Evolutionary conservation across 441 rosid species (phyloP), one percentile per base, ranked within the genome.

Genomic region (Arabidopsis hybrid): DNA sequence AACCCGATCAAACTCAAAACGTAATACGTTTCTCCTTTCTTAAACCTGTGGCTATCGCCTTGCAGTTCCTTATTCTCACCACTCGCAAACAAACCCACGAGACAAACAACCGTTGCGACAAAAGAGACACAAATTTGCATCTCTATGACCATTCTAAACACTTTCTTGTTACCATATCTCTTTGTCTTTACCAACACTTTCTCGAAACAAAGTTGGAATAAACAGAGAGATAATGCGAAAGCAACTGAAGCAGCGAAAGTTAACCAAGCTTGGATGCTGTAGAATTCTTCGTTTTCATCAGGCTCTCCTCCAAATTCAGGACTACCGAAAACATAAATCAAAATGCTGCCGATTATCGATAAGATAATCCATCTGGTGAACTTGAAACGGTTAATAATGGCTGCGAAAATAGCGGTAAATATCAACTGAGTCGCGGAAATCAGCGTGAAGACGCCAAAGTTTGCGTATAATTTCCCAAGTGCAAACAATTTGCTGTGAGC

Each of bases 401-500:
- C 31, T 36, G 77, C n/a, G 46, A 77, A 66, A 60, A 77, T 2
- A 1, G 65, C 47, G 2, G 51, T 60, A 53, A 77, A 72, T 17
- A 77, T 72, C 73, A 77, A 4, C 1, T 77, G 80, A 0, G 73
- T 59, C 0, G 73, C 32, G 2, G 61, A 26, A 46, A 56, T 69
- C 11, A 76, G 16, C 2, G 16, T 11, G 80, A 72, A 77, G 3
- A 77, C 0, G 18, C 32, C 73, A 10, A 21, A 77, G 59, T 40
- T 67, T 36, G 65, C 52, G 36, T 67, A 67, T 60, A 78, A 35
- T 7, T 78, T 71, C 60, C 81, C 77, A 0, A 72, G 73, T 2
- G 77, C 65, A 6, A 65, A 78, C 4, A 78, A 43, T 39, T 78
- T 78, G 68, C 73, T 78, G 6, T 78, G 81, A 52, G 81, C 65